These are phyloP conservation scores for Protostelium mycophagum DNA, from an alignment of 78 protist genomes.

Conservation along the genomic window DNA sequence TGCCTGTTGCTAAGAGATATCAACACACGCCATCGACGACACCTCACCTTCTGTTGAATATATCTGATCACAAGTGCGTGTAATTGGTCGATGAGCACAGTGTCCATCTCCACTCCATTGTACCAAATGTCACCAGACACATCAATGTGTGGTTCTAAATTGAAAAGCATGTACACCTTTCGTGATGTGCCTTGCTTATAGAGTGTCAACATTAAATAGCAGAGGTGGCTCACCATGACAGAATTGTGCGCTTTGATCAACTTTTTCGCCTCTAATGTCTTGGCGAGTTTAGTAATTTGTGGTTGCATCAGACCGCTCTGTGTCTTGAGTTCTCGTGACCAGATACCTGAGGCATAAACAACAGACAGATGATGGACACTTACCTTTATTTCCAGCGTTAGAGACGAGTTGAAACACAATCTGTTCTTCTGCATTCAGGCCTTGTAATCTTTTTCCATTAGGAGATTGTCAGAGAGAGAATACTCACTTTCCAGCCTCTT, in stretches of 20 bases:
- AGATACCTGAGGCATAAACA: not conserved
- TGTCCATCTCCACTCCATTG: slow-evolving; percentile 28
- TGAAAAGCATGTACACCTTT: slow-evolving; percentile 66
- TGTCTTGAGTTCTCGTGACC: not conserved
- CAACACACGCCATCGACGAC: slow-evolving; percentile 16
- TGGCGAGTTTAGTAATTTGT: slow-evolving; percentile 56
- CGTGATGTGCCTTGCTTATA: slow-evolving; percentile 19
- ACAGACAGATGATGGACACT: not conserved
- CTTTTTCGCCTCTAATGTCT: slow-evolving; percentile 43
- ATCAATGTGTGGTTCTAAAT: slow-evolving; percentile 59
- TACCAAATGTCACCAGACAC: slow-evolving; percentile 64
- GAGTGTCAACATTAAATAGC: not conserved
- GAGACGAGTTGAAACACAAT: not conserved
- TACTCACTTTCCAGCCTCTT: not conserved
- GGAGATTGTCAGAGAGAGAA: not conserved
- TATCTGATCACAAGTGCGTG: slow-evolving; percentile 13
- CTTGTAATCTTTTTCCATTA: not conserved
- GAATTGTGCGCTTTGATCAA: slow-evolving; percentile 61
- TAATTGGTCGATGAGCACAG: slow-evolving; percentile 36
- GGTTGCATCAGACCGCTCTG: slow-evolving; percentile 33
- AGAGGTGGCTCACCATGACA: not conserved
- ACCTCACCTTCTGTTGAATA: slow-evolving; percentile 27
- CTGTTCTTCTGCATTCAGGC: not conserved
- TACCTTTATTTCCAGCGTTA: not conserved
- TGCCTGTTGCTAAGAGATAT: slow-evolving; percentile 19